These are phyloP conservation scores for Fusarium euwallaceae DNA, from an alignment of 2,329 filamentous ascomycete species.

Conservation along the genomic window DNA sequence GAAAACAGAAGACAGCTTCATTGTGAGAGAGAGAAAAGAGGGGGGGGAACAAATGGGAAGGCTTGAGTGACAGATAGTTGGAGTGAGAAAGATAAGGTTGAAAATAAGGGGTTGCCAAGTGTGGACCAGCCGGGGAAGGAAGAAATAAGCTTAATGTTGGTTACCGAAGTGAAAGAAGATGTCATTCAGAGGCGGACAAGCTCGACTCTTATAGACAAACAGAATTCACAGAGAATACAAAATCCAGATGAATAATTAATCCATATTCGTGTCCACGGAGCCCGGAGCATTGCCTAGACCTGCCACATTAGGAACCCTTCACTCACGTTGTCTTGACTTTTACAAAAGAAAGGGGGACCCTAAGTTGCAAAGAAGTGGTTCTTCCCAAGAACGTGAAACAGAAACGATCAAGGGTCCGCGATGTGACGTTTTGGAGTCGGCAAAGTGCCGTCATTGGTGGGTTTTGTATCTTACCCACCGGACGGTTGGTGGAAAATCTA, in stretches of 20 bases:
- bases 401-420: background rate
- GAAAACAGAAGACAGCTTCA: slow-evolving; percentile 35
- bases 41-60: background rate
- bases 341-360: background rate
- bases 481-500: slow-evolving; percentile 33
- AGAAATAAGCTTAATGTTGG: background rate
- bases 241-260: background rate
- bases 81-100: background rate
- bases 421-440: slow-evolving; percentile 1
- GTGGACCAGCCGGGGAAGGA: background rate
- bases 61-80: background rate
- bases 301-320: slow-evolving; percentile 17
- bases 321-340: background rate
- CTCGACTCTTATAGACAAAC: slow-evolving; percentile 21
- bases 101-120: background rate
- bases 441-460: slow-evolving; percentile 25
- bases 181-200: background rate
- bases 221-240: accelerated
- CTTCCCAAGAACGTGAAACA: slow-evolving; percentile 17
- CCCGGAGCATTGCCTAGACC: background rate
- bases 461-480: background rate
- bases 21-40: background rate
- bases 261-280: slow-evolving; percentile 22
- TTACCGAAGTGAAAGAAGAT: background rate
- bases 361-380: background rate